Conservation (phyloP, 345 rosid genomes). For the Heritiera littoralis region DNA sequence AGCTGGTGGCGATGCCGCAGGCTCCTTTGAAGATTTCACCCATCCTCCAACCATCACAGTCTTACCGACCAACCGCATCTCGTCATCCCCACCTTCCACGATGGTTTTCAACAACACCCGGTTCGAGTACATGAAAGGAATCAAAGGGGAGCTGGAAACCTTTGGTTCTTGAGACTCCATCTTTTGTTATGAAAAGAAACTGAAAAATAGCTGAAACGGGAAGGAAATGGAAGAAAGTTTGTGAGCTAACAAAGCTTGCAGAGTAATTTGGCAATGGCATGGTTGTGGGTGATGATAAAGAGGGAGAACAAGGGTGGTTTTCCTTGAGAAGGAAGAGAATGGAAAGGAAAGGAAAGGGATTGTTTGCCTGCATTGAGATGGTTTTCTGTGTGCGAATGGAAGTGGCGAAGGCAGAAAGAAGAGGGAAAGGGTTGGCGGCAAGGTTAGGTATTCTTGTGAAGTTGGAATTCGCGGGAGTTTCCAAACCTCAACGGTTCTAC, state of each 20-base stretch:
- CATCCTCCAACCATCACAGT: conserved; percentile 80
- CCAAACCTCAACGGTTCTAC: background rate
- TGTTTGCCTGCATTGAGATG: conserved; percentile 34
- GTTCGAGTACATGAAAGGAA: conserved; percentile 53
- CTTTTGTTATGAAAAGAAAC: background rate
- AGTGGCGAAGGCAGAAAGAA: conserved; percentile 7
- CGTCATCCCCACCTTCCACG: conserved; percentile 53
- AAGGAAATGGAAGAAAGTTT: background rate
- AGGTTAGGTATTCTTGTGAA: conserved; percentile 66
- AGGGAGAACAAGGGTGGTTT: conserved; percentile 40
- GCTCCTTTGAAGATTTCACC: conserved; percentile 74
- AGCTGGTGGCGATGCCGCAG: conserved; percentile 27
- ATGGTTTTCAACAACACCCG: conserved; percentile 56
- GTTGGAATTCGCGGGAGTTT: conserved; percentile 56
- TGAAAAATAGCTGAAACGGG: background rate
- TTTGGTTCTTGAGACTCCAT: conserved; percentile 34
- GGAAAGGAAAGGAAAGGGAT: conserved; percentile 71
- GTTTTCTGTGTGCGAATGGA: background rate
- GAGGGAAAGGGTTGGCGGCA: conserved; percentile 29
- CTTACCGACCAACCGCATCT: conserved; percentile 42
- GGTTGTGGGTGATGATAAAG: conserved; percentile 39
- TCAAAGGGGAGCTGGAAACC: background rate
- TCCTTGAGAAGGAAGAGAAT: conserved; percentile 44
- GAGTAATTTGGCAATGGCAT: background rate
- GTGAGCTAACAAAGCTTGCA: background rate